Evolutionary conservation across 495 filamentous ascomycete species (phyloP).

Genomic region (Aspergillus sclerotiicarbonarius): DNA sequence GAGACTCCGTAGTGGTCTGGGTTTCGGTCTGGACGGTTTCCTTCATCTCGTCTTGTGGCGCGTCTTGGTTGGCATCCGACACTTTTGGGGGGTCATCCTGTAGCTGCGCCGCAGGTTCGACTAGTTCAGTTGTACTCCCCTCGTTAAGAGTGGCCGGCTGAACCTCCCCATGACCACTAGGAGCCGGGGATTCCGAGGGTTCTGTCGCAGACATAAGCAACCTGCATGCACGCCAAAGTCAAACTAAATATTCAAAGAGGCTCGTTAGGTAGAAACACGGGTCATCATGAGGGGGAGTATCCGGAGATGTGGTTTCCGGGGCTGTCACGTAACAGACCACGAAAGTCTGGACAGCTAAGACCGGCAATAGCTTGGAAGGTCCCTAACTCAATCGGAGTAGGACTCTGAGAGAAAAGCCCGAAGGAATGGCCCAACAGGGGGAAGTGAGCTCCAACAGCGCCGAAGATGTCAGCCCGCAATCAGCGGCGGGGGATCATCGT

Average conservation of each 20-base stretch:
- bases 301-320: slow-evolving; percentile 6
- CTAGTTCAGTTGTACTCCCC: slow-evolving; percentile 15
- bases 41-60: slow-evolving; percentile 18
- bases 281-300: slow-evolving; percentile 21
- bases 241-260: slow-evolving; percentile 60
- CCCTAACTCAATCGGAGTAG: background rate
- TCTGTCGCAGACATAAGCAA: slow-evolving; percentile 43
- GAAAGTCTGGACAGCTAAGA: background rate
- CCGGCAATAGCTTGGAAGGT: background rate
- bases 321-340: slow-evolving; percentile 3
- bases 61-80: slow-evolving; percentile 2
- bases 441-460: slow-evolving; percentile 8
- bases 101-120: slow-evolving; percentile 19
- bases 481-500: slow-evolving; percentile 25
- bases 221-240: slow-evolving; percentile 39
- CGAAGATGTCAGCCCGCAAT: slow-evolving; percentile 10
- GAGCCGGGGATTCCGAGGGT: slow-evolving; percentile 24
- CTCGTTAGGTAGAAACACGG: slow-evolving; percentile 18
- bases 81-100: slow-evolving; percentile 23
- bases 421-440: slow-evolving; percentile 1
- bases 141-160: slow-evolving; percentile 22
- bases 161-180: slow-evolving; percentile 27
- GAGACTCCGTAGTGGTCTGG: slow-evolving; percentile 4
- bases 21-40: slow-evolving; percentile 10
- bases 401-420: background rate